A percentile compares a stretch with the other conserved stretches of the same genome.
These are phyloP conservation scores for Malbranchea cinnamomea DNA, from an alignment of 2,329 filamentous ascomycete genomes.

Conservation along the genomic window DNA sequence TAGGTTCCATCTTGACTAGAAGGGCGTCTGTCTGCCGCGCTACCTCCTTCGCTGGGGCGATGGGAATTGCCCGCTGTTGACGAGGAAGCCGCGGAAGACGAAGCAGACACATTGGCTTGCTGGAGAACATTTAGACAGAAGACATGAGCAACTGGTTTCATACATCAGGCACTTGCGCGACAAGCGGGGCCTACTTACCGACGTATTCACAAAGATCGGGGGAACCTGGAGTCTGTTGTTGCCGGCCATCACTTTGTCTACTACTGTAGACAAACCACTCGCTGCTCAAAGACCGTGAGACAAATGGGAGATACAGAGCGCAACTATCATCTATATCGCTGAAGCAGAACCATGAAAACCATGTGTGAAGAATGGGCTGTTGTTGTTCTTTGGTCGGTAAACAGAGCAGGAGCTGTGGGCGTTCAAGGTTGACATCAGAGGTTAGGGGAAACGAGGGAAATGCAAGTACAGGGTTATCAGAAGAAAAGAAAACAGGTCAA, in stretches of 20 bases:
- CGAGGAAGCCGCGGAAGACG: constrained; percentile 6
- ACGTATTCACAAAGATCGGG: constrained; percentile 10
- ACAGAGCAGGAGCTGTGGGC: background rate
- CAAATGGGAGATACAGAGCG: background rate
- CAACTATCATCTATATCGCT: no score
- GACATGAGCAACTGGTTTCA: no score
- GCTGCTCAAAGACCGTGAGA: background rate
- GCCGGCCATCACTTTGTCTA: constrained; percentile 10
- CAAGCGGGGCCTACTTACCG: constrained; percentile 5
- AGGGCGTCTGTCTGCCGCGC: constrained; percentile 7
- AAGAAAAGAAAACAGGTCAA: no score
- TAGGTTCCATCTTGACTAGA: constrained; percentile 10
- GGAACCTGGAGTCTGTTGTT: constrained; percentile 10
- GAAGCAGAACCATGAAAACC: background rate
- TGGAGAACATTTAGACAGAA: no score
- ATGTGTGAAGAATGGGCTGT: background rate
- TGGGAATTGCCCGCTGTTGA: constrained; percentile 5
- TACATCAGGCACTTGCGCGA: constrained; percentile 1
- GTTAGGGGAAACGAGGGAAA: no score
- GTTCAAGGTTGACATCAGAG: no score
- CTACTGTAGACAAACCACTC: background rate
- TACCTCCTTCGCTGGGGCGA: constrained; percentile 2
- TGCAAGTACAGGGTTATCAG: no score
- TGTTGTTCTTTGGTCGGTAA: constrained; percentile 1
- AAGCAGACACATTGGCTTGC: constrained; percentile 4